Conservation (phyloP, 495 filamentous ascomycete species). For the Cercophora newfieldiana region DNA sequence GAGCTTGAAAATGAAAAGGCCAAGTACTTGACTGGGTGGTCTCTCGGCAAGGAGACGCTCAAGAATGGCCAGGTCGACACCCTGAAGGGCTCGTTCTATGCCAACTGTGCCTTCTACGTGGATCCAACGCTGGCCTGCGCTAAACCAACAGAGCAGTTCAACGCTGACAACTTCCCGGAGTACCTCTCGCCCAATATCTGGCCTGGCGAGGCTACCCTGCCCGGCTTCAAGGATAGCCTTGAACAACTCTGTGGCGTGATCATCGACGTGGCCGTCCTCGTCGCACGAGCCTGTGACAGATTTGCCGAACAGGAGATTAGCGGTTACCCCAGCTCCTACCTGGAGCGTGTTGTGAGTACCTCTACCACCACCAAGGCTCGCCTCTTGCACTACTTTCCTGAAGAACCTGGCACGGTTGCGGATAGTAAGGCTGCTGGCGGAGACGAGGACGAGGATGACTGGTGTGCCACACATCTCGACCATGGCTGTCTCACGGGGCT, state of each 20-base stretch:
- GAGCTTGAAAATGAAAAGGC: slow-evolving; percentile 64
- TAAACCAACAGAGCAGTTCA: slow-evolving; percentile 56
- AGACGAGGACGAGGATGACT: slow-evolving; percentile 73
- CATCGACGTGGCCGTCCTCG: slow-evolving; percentile 84
- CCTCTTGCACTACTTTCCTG: slow-evolving; percentile 90
- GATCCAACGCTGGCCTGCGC: slow-evolving; percentile 62
- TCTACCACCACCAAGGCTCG: slow-evolving; percentile 90
- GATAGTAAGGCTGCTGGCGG: slow-evolving; percentile 25
- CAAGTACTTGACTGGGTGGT: slow-evolving; percentile 70
- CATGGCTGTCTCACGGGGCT: slow-evolving; percentile 92
- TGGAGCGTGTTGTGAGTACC: slow-evolving; percentile 82
- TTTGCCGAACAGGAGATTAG: slow-evolving; percentile 77
- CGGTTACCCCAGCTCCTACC: slow-evolving; percentile 71
- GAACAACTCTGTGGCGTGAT: slow-evolving; percentile 79
- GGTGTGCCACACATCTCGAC: slow-evolving; percentile 94
- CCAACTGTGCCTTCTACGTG: slow-evolving; percentile 93
- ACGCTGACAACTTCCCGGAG: slow-evolving; percentile 59
- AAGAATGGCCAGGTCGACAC: slow-evolving; percentile 87
- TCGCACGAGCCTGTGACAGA: slow-evolving; percentile 82
- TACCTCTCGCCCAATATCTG: slow-evolving; percentile 75
- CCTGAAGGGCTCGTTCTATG: slow-evolving; percentile 93
- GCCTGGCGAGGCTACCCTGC: slow-evolving; percentile 66
- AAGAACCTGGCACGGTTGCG: slow-evolving; percentile 33
- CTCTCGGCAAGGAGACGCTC: slow-evolving; percentile 90
- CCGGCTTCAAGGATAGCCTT: slow-evolving; percentile 69